phyloP scores from a whole-genome alignment of 192 early-diverging fungal species.

The Umbelopsis sp. region DNA sequence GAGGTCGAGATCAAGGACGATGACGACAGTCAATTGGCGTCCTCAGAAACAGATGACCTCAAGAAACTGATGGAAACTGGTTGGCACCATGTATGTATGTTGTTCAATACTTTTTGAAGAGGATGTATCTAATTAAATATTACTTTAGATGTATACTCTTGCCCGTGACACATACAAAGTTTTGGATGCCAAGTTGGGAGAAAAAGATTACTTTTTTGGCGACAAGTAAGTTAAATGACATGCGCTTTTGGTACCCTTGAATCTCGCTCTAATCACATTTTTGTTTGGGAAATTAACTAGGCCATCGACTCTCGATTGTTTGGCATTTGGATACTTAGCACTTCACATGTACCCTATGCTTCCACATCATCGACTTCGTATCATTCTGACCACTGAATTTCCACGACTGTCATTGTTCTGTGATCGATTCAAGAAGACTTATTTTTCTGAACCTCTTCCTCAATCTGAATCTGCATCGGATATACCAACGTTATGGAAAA shows the following conservation, averaged over 20 bases:
- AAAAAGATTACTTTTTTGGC: slow-evolving; percentile 84
- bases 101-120: background rate
- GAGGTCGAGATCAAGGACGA: slow-evolving; percentile 40
- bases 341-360: slow-evolving; percentile 76
- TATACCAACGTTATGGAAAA: slow-evolving; percentile 43
- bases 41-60: slow-evolving; percentile 43
- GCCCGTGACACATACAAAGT: slow-evolving; percentile 66
- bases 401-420: slow-evolving; percentile 65
- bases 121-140: slow-evolving; percentile 5
- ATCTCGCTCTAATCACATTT: no score
- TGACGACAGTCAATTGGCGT: slow-evolving; percentile 48
- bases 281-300: no score
- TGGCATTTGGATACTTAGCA: slow-evolving; percentile 85
- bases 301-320: slow-evolving; percentile 76
- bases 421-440: slow-evolving; percentile 54
- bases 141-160: slow-evolving; percentile 65
- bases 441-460: slow-evolving; percentile 35
- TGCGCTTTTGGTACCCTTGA: background rate
- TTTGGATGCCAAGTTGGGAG: slow-evolving; percentile 72
- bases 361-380: slow-evolving; percentile 64
- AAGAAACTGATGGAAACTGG: slow-evolving; percentile 37
- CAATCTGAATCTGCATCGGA: slow-evolving; percentile 32
- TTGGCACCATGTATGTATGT: slow-evolving; percentile 39
- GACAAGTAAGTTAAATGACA: slow-evolving; percentile 44
- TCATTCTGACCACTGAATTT: slow-evolving; percentile 68